These are phyloP conservation scores for Leucocoprinus sp. DNA, from an alignment of 768 basidiomycete species.

Conservation along the genomic window DNA sequence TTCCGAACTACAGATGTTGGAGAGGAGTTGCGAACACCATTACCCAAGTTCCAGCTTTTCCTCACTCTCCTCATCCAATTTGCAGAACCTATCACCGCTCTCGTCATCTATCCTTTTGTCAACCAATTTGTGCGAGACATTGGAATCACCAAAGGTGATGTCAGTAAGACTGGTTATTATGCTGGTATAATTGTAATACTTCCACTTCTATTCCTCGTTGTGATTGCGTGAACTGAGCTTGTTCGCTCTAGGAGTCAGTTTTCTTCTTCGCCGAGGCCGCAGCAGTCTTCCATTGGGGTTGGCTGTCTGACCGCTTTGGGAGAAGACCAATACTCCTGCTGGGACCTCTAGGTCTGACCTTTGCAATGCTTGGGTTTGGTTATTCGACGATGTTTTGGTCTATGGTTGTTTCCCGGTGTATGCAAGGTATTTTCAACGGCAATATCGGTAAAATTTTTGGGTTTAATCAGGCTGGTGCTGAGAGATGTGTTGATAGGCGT, in stretches of 20 bases:
- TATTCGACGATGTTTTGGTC: constrained; percentile 31
- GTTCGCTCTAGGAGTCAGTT: constrained; percentile 18
- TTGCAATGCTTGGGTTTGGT: constrained; percentile 37
- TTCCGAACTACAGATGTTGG: not conserved
- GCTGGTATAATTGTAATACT: constrained; percentile 36
- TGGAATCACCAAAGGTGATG: constrained; percentile 35
- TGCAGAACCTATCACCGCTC: constrained; percentile 34
- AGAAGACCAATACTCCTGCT: constrained; percentile 37
- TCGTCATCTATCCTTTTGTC: constrained; percentile 40
- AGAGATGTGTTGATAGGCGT: constrained; percentile 23
- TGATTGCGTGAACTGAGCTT: too few relatives aligned
- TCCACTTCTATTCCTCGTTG: too few relatives aligned
- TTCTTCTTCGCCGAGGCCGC: constrained; percentile 38
- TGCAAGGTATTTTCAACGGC: constrained; percentile 33
- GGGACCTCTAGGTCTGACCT: constrained; percentile 31
- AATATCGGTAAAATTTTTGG: constrained; percentile 19
- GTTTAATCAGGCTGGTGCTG: not conserved
- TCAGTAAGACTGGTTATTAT: constrained; percentile 38
- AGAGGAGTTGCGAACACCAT: constrained; percentile 16
- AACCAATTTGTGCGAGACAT: constrained; percentile 37
- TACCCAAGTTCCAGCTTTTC: constrained; percentile 32
- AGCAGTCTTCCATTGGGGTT: constrained; percentile 37
- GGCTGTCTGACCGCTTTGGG: constrained; percentile 35
- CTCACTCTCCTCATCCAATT: constrained; percentile 32
- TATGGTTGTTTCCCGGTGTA: constrained; percentile 19